A percentile compares a stretch with the other conserved stretches of the same genome.
These are phyloP conservation scores for Mycena amicta DNA, from an alignment of 768 basidiomycete species.

Conservation along the genomic window DNA sequence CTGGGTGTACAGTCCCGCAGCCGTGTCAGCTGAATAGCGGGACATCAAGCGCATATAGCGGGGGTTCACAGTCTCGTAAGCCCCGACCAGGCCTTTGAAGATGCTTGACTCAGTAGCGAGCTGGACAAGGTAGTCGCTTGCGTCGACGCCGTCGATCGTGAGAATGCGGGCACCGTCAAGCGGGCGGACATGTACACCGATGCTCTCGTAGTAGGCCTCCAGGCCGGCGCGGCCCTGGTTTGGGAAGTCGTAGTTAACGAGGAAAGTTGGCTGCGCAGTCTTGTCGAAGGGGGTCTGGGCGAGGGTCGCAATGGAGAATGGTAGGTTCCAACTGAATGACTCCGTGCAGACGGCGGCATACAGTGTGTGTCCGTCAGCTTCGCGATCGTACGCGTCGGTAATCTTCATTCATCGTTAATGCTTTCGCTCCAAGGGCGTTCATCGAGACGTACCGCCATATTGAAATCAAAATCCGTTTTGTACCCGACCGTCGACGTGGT, in stretches of 20 bases:
- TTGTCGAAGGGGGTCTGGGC: constrained; percentile 8
- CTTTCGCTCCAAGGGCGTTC: too few species aligned
- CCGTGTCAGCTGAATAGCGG: constrained; percentile 21
- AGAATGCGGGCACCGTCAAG: constrained; percentile 19
- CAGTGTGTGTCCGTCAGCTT: constrained; percentile 21
- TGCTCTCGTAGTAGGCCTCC: constrained; percentile 17
- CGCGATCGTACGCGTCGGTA: constrained; percentile 16
- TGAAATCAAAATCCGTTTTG: constrained; percentile 24
- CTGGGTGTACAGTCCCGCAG: constrained; percentile 14
- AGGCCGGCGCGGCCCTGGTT: constrained; percentile 17
- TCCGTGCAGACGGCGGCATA: constrained; percentile 13
- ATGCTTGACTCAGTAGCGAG: constrained; percentile 20
- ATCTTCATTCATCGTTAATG: too few species aligned
- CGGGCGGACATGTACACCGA: constrained; percentile 15
- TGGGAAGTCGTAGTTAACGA: constrained; percentile 23
- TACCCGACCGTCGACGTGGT: constrained; percentile 8
- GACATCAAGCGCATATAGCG: constrained; percentile 21
- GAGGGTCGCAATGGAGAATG: constrained; percentile 20
- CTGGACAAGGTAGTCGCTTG: constrained; percentile 15
- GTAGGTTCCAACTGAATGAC: constrained; percentile 15
- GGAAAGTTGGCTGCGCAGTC: constrained; percentile 19
- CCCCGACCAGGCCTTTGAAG: constrained; percentile 18
- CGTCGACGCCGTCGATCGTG: constrained; percentile 19
- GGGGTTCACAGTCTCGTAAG: constrained; percentile 18
- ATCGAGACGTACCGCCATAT: constrained; percentile 13